Evolutionary conservation across 371 early-diverging fungal species (phyloP).

Genomic region (Nematocida sp.): DNA sequence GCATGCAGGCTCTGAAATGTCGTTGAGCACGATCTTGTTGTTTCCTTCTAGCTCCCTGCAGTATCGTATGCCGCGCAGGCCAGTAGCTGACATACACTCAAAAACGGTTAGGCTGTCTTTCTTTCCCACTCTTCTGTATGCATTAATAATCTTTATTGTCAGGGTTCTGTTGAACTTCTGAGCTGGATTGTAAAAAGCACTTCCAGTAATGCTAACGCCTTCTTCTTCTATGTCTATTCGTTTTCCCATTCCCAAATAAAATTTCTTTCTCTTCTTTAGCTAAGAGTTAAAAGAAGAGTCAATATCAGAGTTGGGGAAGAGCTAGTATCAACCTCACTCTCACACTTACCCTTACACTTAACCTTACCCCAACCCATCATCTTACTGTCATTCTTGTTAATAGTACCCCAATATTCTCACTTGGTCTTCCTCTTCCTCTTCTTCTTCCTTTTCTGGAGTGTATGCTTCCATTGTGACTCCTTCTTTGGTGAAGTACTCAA

Average conservation of each 20-base stretch:
- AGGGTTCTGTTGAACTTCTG: constrained; percentile 92
- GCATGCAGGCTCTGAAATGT: constrained; percentile 79
- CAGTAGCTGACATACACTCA: constrained; percentile 94
- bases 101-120: constrained; percentile 70
- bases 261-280: not conserved
- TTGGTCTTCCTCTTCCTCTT: not conserved
- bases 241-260: not conserved
- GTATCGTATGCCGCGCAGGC: constrained; percentile 91
- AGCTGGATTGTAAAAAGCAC: constrained; percentile 95
- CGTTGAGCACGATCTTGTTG: constrained; percentile 77
- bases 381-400: no score
- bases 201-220: constrained; percentile 47
- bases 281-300: not conserved
- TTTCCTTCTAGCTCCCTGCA: constrained; percentile 82
- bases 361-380: no score
- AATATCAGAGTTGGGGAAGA: no score
- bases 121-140: constrained; percentile 50
- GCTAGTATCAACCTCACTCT: no score
- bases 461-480: constrained; percentile 11
- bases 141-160: constrained; percentile 60
- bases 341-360: no score
- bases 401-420: no score
- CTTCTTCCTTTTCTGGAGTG: not conserved
- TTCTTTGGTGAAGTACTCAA: constrained; percentile 43
- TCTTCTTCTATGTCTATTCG: constrained; percentile 22